Evolutionary conservation across 306 rosid genomes (phyloP).

Genomic region (Ziziphus jujuba): DNA sequence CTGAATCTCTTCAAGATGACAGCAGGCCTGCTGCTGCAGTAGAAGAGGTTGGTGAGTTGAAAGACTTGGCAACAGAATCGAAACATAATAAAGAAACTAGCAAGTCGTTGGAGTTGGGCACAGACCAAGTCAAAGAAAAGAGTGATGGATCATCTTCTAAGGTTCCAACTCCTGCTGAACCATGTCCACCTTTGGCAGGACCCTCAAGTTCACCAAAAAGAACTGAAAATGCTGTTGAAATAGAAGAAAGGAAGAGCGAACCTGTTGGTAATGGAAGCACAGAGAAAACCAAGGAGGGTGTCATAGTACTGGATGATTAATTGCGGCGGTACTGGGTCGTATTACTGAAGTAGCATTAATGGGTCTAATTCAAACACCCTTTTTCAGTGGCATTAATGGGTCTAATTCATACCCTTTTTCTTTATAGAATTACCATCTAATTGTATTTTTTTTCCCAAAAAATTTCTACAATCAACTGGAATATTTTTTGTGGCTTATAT

Average conservation of each 20-base stretch:
- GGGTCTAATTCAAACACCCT: background rate
- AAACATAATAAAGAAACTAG: constrained; percentile 37
- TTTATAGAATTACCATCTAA: background rate
- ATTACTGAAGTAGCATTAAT: background rate
- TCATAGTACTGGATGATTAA: constrained; percentile 53
- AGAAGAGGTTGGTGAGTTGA: constrained; percentile 27
- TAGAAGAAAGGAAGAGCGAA: constrained; percentile 24
- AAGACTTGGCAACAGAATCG: constrained; percentile 31
- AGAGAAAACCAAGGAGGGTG: constrained; percentile 31
- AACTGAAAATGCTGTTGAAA: constrained; percentile 24
- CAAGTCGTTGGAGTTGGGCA: constrained; percentile 7
- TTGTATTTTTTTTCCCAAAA: too few relatives aligned
- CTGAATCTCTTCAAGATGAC: constrained; percentile 35
- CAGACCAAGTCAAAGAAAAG: constrained; percentile 19
- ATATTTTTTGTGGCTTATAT: too few relatives aligned
- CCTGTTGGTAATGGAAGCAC: constrained; percentile 30
- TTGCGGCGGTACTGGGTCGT: background rate
- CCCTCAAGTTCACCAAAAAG: constrained; percentile 1
- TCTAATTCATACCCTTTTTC: background rate
- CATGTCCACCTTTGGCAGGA: background rate
- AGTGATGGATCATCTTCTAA: constrained; percentile 19
- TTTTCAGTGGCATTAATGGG: background rate
- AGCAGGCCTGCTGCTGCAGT: constrained; percentile 29
- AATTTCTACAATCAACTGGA: too few relatives aligned
- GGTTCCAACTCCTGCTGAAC: constrained; percentile 15